Evolutionary conservation across 2,329 filamentous ascomycete genomes (phyloP).

Genomic region (Cytospora schulzeri): DNA sequence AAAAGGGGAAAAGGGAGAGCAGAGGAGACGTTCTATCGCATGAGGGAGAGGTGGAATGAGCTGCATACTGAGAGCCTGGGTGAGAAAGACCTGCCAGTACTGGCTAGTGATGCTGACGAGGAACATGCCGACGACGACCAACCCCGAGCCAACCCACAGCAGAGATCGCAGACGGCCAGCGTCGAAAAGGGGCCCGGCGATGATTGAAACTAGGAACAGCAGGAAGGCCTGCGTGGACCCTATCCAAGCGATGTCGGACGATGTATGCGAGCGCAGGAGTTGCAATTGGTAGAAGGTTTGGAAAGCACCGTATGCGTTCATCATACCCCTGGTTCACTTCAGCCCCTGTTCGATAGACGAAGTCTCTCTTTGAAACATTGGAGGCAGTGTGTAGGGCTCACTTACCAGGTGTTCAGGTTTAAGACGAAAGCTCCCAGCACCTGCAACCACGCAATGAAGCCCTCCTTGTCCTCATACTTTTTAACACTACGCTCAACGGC

Average conservation of each 20-base stretch:
- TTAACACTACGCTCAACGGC: neutral
- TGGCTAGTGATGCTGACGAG: conserved; percentile 45
- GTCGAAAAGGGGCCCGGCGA: conserved; percentile 46
- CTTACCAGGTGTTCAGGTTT: conserved; percentile 56
- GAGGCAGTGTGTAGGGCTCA: no score
- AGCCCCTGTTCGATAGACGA: no score
- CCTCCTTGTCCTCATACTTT: conserved; percentile 42
- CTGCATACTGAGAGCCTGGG: conserved; percentile 38
- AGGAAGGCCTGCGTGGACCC: conserved; percentile 46
- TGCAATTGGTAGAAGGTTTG: conserved; percentile 46
- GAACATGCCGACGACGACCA: conserved; percentile 45
- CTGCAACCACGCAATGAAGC: conserved; percentile 57
- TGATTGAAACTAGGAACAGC: conserved; percentile 43
- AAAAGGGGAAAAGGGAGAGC: no score
- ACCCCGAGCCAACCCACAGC: conserved; percentile 38
- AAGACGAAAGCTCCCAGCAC: conserved; percentile 53
- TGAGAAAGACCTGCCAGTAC: conserved; percentile 47
- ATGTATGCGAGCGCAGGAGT: conserved; percentile 36
- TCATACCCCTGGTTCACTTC: neutral
- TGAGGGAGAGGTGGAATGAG: no score
- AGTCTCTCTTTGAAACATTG: no score
- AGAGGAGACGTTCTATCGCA: no score
- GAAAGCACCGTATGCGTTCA: conserved; percentile 45
- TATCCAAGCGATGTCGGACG: conserved; percentile 49
- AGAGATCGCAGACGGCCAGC: conserved; percentile 43